phyloP scores from a whole-genome alignment of 225 moss, liverwort and hornwort species.

The Pseudisothecium myosuroides region DNA sequence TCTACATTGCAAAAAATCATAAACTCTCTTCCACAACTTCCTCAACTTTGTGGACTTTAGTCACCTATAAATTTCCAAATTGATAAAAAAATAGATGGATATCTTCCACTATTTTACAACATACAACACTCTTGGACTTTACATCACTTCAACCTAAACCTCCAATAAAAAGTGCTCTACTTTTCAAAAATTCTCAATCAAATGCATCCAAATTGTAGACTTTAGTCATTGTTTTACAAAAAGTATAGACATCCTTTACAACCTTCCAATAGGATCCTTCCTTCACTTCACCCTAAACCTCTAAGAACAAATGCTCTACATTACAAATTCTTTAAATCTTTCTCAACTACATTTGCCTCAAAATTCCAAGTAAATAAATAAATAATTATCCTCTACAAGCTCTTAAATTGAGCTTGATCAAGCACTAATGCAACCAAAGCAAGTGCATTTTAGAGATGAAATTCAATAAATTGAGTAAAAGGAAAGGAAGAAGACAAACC shows the following conservation, averaged over 20 bases:
- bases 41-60: rapidly evolving
- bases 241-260: neutral
- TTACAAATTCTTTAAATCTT: neutral
- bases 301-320: neutral
- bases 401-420: neutral
- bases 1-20: neutral
- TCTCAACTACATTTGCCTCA: neutral
- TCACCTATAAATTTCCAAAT: neutral
- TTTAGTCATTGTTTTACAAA: neutral
- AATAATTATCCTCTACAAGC: neutral
- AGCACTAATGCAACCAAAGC: neutral
- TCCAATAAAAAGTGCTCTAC: too few relatives aligned
- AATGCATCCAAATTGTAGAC: neutral
- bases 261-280: neutral
- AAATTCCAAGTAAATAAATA: neutral
- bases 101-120: neutral
- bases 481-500: neutral
- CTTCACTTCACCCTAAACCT: neutral
- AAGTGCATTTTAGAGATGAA: neutral
- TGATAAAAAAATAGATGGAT: neutral
- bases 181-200: neutral
- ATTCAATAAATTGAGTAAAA: neutral
- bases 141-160: neutral
- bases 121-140: too few relatives aligned
- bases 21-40: neutral